These are phyloP conservation scores for Geotrichum cucujoidarum DNA, from an alignment of 1,139 yeast genomes.

Conservation along the genomic window DNA sequence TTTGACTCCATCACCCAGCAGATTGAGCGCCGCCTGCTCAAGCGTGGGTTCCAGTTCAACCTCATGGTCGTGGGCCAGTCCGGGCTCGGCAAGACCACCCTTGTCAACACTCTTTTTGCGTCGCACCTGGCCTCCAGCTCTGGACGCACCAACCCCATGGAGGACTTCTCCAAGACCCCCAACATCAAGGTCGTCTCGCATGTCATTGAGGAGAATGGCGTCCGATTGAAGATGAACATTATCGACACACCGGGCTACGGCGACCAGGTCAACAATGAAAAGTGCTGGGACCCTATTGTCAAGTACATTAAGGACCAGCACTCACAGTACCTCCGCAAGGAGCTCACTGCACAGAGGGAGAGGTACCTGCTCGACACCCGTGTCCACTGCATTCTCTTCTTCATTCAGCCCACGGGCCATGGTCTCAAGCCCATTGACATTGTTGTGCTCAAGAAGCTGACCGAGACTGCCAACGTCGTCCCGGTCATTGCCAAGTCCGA, in stretches of 20 bases:
- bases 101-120: slow-evolving; percentile 84
- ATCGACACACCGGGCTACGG: slow-evolving; percentile 98
- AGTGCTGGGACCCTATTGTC: slow-evolving; percentile 93
- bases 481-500: slow-evolving; percentile 95
- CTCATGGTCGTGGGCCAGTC: slow-evolving; percentile 90
- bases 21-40: slow-evolving; percentile 85
- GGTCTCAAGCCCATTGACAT: slow-evolving; percentile 80
- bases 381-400: slow-evolving; percentile 89
- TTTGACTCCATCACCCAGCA: slow-evolving; percentile 95
- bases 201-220: slow-evolving; percentile 73
- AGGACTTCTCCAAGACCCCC: slow-evolving; percentile 80
- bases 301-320: slow-evolving; percentile 96
- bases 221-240: slow-evolving; percentile 74
- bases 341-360: slow-evolving; percentile 93
- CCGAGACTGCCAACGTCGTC: slow-evolving; percentile 89
- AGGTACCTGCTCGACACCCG: slow-evolving; percentile 79
- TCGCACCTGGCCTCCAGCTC: slow-evolving; percentile 68
- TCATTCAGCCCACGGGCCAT: slow-evolving; percentile 79
- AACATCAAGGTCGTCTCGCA: slow-evolving; percentile 77
- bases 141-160: slow-evolving; percentile 62
- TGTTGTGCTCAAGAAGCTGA: slow-evolving; percentile 72
- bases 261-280: slow-evolving; percentile 91
- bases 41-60: slow-evolving; percentile 91
- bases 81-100: slow-evolving; percentile 90
- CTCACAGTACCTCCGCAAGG: slow-evolving; percentile 86